A percentile compares a stretch with the other conserved stretches of the same genome.
Conservation (phyloP, 2,329 filamentous ascomycete genomes). For the Talaromyces funiculosus region DNA sequence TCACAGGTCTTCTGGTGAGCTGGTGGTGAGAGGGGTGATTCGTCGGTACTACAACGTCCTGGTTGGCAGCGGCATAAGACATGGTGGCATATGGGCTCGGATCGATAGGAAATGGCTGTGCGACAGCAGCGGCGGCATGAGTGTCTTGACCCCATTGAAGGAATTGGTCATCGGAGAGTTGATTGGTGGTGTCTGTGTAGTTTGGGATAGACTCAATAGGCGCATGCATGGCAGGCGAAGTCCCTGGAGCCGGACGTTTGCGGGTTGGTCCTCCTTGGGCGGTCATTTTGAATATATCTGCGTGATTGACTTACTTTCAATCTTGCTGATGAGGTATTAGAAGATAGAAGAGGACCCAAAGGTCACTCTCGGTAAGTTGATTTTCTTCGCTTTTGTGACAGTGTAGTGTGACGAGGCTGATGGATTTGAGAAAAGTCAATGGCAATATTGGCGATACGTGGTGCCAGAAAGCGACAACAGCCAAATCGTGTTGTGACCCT, state of each 20-base stretch:
- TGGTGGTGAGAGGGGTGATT: slow-evolving; percentile 37
- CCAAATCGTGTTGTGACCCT: not conserved
- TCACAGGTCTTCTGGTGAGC: slow-evolving; percentile 35
- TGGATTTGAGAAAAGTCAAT: not conserved
- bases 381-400: not conserved
- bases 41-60: slow-evolving; percentile 47
- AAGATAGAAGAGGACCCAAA: slow-evolving; percentile 12
- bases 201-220: slow-evolving; percentile 48
- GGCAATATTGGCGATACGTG: not conserved
- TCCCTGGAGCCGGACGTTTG: slow-evolving; percentile 70
- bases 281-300: slow-evolving; percentile 25
- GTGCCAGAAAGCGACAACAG: slow-evolving; percentile 1
- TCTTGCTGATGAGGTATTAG: not conserved
- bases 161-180: slow-evolving; percentile 49
- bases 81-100: slow-evolving; percentile 34
- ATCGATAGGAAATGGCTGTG: slow-evolving; percentile 29
- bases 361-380: slow-evolving; percentile 8
- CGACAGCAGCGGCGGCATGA: slow-evolving; percentile 23
- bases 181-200: slow-evolving; percentile 39
- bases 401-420: not conserved
- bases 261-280: slow-evolving; percentile 43
- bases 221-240: slow-evolving; percentile 57
- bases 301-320: not conserved
- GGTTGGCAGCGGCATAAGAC: slow-evolving; percentile 35
- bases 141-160: slow-evolving; percentile 50